phyloP scores from a whole-genome alignment of 225 moss, liverwort and hornwort genomes.

The Polytrichum commune region DNA sequence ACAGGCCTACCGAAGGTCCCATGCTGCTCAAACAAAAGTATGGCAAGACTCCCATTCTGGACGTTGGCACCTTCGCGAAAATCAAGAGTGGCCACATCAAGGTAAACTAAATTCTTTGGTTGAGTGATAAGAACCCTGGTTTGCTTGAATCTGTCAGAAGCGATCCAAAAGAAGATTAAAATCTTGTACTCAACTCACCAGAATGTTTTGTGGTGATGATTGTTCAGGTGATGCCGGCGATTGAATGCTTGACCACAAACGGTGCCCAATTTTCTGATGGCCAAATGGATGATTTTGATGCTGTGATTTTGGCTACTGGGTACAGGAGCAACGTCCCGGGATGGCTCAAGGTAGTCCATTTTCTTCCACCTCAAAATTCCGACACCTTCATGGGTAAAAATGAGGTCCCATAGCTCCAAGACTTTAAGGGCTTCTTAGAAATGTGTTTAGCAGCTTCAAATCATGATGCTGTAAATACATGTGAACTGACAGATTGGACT shows the following conservation, averaged over 20 bases:
- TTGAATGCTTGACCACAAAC: constrained; percentile 42
- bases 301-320: constrained; percentile 77
- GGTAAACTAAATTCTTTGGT: constrained; percentile 23
- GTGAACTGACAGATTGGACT: not conserved
- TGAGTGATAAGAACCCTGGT: no score
- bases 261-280: constrained; percentile 70
- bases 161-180: no score
- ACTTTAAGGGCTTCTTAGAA: no score
- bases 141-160: no score
- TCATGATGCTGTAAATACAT: no score
- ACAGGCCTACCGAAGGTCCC: constrained; percentile 68
- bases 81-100: constrained; percentile 79
- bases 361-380: no score
- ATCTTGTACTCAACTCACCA: no score
- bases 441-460: no score
- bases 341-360: constrained; percentile 76
- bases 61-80: constrained; percentile 81
- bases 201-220: not conserved
- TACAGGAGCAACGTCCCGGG: constrained; percentile 85
- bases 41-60: constrained; percentile 85
- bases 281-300: constrained; percentile 40
- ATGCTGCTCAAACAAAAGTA: constrained; percentile 57
- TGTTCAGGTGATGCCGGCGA: constrained; percentile 55
- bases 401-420: no score
- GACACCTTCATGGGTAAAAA: no score